Evolutionary conservation across 345 rosid genomes (phyloP), one percentile per base, ranked within the genome.

Genomic region (Camelina sativa): DNA sequence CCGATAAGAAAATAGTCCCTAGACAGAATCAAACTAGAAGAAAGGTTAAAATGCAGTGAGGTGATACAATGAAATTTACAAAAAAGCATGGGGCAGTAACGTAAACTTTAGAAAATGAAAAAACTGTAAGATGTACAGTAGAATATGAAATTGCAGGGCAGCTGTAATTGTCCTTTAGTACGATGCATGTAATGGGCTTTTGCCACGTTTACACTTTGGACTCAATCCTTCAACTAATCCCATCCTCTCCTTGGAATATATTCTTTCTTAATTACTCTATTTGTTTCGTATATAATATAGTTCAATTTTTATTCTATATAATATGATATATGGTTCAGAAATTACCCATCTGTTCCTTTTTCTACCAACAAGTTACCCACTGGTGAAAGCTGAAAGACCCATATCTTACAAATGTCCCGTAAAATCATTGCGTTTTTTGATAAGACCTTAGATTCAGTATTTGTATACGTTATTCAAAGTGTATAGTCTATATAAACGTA

Each of bases 151-250:
- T 63, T 71, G 80, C 67, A 71, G 52, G 54, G 80, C 76, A 71
- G 80, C 76, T 77, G 76, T 62, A 64, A 71, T 55, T 77, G 71
- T 76, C 65, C 71, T 66, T 50, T 15, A 73, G 73, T 64, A 70
- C 63, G 71, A 73, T 74, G 73, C 76, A 47, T 73, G 73, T 38
- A 65, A 59, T 69, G 58, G 80, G 66, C 67, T 56, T 50, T 53
- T 58, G 78, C 80, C 84, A 82, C 69, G 78, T 62, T 17, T 67
- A 20, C 51, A 13, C 61, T 65, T 59, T 70, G 77, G 73, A 17
- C 58, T 40, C 58, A 54, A 38, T 62, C 69, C 16, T 35, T 8
- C 67, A 37, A 60, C 48, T 60, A 60, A 38, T 61, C 50, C 6
- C 65, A 7, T 20, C 76, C 38, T 38, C 51, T 44, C 41, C 61